Evolutionary conservation across 192 early-diverging fungal species (phyloP).

Genomic region (Mortierella hygrophila): DNA sequence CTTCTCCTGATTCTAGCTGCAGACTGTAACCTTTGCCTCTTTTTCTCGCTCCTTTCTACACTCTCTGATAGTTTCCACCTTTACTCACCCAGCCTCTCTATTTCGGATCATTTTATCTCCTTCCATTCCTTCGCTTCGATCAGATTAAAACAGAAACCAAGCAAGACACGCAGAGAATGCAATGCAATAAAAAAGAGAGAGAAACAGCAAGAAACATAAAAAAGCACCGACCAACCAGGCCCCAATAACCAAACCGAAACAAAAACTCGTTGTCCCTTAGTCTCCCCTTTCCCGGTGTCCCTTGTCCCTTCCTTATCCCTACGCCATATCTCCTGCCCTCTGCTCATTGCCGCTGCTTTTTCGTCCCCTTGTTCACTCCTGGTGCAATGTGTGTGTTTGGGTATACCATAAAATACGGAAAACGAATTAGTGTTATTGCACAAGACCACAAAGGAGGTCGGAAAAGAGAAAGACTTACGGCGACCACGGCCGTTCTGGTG

Average conservation of each 20-base stretch:
- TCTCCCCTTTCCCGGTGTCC: background rate
- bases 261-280: background rate
- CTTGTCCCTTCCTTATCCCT: background rate
- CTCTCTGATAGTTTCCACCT: too few species aligned
- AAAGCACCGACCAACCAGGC: too few species aligned
- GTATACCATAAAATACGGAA: background rate
- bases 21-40: background rate
- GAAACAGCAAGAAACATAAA: too few species aligned
- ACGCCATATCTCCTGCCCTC: background rate
- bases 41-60: background rate
- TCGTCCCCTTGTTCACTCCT: background rate
- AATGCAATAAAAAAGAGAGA: too few species aligned
- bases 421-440: background rate
- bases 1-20: background rate
- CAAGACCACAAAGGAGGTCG: background rate
- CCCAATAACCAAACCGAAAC: background rate
- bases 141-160: too few species aligned
- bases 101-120: too few species aligned
- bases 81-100: too few species aligned
- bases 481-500: constrained; percentile 40
- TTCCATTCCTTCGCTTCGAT: too few species aligned
- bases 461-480: constrained; percentile 23
- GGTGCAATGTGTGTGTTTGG: background rate
- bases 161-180: background rate
- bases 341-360: background rate